These are phyloP conservation scores for Lepidium campestre DNA, from an alignment of 441 rosid species.

Conservation along the genomic window DNA sequence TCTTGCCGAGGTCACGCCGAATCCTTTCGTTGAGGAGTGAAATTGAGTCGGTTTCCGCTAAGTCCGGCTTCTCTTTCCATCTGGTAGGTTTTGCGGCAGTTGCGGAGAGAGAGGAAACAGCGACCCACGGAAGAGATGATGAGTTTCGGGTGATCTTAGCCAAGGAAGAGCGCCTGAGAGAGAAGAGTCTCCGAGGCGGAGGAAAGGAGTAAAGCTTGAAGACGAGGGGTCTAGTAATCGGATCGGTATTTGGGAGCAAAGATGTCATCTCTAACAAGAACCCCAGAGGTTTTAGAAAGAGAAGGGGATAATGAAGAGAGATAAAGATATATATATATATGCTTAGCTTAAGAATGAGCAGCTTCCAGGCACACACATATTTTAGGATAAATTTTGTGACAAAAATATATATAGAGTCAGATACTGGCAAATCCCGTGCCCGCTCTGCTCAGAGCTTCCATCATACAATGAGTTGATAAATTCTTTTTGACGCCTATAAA, in stretches of 20 bases:
- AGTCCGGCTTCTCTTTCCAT: slow-evolving; percentile 37
- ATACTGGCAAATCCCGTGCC: not conserved
- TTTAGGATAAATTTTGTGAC: too few species aligned
- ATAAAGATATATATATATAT: not conserved
- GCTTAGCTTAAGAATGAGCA: not conserved
- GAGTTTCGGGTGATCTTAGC: not conserved
- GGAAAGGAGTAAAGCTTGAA: slow-evolving; percentile 42
- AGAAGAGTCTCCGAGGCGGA: slow-evolving; percentile 33
- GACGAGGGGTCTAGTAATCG: slow-evolving; percentile 30
- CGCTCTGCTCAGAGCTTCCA: not conserved
- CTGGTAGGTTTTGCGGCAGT: slow-evolving; percentile 33
- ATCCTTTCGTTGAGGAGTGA: slow-evolving; percentile 74
- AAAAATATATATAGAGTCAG: too few species aligned
- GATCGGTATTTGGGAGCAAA: slow-evolving; percentile 33
- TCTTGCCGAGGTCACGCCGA: slow-evolving; percentile 59
- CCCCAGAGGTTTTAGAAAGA: slow-evolving; percentile 11
- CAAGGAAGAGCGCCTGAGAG: slow-evolving; percentile 21
- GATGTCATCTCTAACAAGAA: slow-evolving; percentile 41
- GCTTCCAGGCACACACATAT: not conserved
- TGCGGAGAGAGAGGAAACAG: slow-evolving; percentile 43
- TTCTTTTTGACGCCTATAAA: not conserved
- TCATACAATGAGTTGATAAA: not conserved
- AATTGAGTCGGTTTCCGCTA: slow-evolving; percentile 49
- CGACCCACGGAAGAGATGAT: slow-evolving; percentile 30
- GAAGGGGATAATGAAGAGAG: slow-evolving; percentile 21